phyloP scores from a whole-genome alignment of 2,329 filamentous ascomycete genomes.

The Metarhizium guizhouense region DNA sequence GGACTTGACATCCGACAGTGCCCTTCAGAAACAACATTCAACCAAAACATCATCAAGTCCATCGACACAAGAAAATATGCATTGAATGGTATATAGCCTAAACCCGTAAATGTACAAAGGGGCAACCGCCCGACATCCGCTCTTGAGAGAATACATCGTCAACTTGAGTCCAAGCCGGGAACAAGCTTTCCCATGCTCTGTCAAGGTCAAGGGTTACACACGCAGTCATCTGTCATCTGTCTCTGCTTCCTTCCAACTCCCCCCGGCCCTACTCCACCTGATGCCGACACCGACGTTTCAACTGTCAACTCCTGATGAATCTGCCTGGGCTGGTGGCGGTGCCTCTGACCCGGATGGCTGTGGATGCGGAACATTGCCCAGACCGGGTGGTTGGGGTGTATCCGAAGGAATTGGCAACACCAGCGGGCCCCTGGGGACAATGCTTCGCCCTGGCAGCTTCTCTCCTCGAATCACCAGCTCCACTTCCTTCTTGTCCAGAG shows the following conservation, averaged over 20 bases:
- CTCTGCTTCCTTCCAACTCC: background rate
- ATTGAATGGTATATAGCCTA: conserved; percentile 4
- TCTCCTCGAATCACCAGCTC: conserved; percentile 84
- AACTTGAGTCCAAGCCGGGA: background rate
- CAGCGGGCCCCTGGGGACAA: conserved; percentile 44
- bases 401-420: conserved; percentile 28
- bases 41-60: background rate
- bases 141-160: background rate
- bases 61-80: conserved; percentile 5
- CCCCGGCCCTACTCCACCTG: background rate
- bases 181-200: background rate
- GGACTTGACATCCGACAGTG: too few relatives aligned
- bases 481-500: conserved; percentile 79
- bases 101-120: conserved; percentile 4
- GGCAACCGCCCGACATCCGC: background rate
- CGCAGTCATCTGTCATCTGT: background rate
- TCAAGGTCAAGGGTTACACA: background rate
- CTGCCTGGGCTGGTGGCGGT: conserved; percentile 23
- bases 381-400: conserved; percentile 23
- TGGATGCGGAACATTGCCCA: conserved; percentile 24
- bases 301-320: conserved; percentile 15
- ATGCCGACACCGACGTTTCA: conserved; percentile 7
- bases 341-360: conserved; percentile 20
- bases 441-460: conserved; percentile 57
- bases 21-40: background rate